Base-by-base conservation (phyloP, 2,329 filamentous ascomycete genomes). In the Cladosporium phlei region DNA sequence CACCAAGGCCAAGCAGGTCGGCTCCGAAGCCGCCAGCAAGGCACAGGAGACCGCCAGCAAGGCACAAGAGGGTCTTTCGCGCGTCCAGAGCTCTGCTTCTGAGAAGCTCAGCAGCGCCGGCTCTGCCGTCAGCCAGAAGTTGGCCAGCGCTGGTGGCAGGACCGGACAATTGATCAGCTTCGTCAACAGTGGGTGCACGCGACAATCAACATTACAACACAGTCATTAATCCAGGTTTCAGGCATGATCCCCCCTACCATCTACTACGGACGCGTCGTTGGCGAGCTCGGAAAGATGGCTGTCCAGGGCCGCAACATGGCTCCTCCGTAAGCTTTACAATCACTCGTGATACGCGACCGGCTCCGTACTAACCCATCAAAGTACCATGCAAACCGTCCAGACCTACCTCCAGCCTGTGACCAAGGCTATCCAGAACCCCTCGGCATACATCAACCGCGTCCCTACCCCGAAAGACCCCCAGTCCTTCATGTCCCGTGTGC, bases 191-290 rank as follows among this genome's bases (percentile, higher is more conserved):
- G 80, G 73, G 89, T 45, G 20, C 14, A 42, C 30, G 29, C 38
- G 29, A 43, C 19, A 16, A 43, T 33, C 19, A 24, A 40, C 16
- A 8, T n/a, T 17, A 16, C 12, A 14, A 7, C 35, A 8, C 14
- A 40, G 19, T 20, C 35, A 21, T 27, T 38, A 40, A 19, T n/a
- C 32, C 27, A 38, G 12, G 29, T 50, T 43, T 52, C 65, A 96
- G 91, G 83, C 69, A 78, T 93, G 74, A 80, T 90, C 59, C 93
- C 93, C 59, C 83, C 83, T 53, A 84, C 89, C 55, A 66, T 94
- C 66, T 96, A 96, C 81, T 98, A 97, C 78, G 83, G 85, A 63
- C 86, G 83, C 69, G 91, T 97, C 65, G 86, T 78, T 61, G 73
- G 90, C 55, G 93, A 98, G 77, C 77, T 97, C 51, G 79, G 79